Percentiles rank a stretch among this genome's conserved stretches.
These are phyloP conservation scores for Protea cynaroides DNA, from an alignment of 164 flowering plant genomes.

Conservation along the genomic window DNA sequence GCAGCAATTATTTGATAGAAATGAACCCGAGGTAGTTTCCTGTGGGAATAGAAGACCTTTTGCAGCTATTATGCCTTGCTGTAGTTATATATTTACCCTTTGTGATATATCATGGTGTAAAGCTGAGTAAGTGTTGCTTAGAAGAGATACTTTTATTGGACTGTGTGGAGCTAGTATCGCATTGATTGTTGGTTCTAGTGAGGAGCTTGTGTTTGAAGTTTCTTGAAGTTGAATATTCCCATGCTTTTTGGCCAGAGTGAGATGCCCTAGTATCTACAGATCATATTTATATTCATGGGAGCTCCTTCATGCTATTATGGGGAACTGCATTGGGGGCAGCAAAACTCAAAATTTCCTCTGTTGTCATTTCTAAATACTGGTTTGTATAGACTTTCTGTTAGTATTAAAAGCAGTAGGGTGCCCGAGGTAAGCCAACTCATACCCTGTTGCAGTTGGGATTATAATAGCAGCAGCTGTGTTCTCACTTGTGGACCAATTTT, in stretches of 20 bases:
- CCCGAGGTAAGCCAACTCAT: conserved; percentile 19
- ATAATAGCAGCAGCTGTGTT: too few relatives aligned
- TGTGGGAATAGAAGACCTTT: not conserved
- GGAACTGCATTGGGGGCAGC: not conserved
- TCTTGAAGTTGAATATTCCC: not conserved
- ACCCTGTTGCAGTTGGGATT: not conserved
- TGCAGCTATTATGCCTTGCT: not conserved
- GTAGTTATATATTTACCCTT: not conserved
- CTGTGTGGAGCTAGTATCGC: not conserved
- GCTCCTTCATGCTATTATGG: not conserved
- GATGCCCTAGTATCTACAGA: not conserved
- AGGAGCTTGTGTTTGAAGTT: not conserved
- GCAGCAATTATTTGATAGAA: not conserved
- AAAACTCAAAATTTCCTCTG: conserved; percentile 1
- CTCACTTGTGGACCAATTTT: too few relatives aligned
- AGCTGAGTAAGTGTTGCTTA: not conserved
- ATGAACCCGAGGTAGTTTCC: not conserved
- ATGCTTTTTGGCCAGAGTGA: too few relatives aligned
- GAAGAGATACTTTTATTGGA: not conserved
- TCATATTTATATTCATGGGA: not conserved
- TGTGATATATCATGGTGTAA: not conserved
- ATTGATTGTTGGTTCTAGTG: not conserved
- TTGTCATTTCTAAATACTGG: conserved; percentile 10
- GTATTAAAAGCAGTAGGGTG: conserved; percentile 5
- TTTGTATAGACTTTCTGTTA: conserved; percentile 22